Base-by-base conservation (phyloP, 2,329 filamentous ascomycete genomes). In the Pseudopithomyces maydicus region DNA sequence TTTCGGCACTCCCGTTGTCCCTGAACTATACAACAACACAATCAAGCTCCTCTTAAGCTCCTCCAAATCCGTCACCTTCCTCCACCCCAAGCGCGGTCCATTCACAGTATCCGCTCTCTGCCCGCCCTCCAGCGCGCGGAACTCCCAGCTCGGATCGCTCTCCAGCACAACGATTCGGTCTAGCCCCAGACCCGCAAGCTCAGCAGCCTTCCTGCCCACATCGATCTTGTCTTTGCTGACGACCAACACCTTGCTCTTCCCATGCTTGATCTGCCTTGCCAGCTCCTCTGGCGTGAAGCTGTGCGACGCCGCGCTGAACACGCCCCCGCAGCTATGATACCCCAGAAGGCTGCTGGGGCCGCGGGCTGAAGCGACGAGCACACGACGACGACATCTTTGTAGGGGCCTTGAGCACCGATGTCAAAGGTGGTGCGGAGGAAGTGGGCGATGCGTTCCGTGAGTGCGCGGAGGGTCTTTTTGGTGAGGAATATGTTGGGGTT, bases 261-360 rank as follows among this genome's bases (percentile, higher is more conserved):
- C 78, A 23, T 78, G 73, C 19, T 65, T 73, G 36, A 81, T 70
- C 56, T 79, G 78, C 14, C 80, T 72, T 1, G 78, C 77, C 10
- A 86, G 69, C 19, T 86, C 84, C 3, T 73, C 65, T 1, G 78
- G 72, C 0, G 82, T 84, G 2, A 77, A 79, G 1, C 78, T 75
- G 0, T 81, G 75, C 46, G 78, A 81, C 0, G 82, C 82, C 6
- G 82, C 80, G 4, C 81, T 83, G 62, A 83, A 86, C 29, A 87
- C 78, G n/a, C 83, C 85, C 82, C 84, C 2, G 85, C 84, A 11
- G 81, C 84, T 49, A 87, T 74, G 46, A 85, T 79, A n/a, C 79
- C 81, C 61, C 77, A 86, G 71, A 87, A 85, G 2, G 83, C 55
- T 23, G 79, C 76, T 0, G 82, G 78, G 0, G 85, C 74, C 7